A percentile compares a stretch with the other conserved stretches of the same genome.
phyloP scores from a whole-genome alignment of 2,329 filamentous ascomycete genomes.

The Phoma sp. region DNA sequence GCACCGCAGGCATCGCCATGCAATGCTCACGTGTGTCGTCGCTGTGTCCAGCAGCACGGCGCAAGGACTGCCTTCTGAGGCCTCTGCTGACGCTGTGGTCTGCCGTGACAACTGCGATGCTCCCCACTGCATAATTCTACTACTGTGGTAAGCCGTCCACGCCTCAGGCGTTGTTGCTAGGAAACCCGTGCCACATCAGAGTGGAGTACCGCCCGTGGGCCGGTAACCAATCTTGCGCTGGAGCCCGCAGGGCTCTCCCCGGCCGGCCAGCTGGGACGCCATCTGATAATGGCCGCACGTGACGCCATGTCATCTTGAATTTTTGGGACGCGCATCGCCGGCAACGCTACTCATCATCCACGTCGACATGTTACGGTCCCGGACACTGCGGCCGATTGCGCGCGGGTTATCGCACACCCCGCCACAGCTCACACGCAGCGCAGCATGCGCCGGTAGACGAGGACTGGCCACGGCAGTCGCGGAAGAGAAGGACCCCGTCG shows the following conservation, averaged over 20 bases:
- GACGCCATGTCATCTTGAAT: slow-evolving; percentile 21
- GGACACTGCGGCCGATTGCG: slow-evolving; percentile 36
- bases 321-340: slow-evolving; percentile 9
- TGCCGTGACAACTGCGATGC: not conserved
- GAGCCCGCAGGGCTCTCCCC: too few species aligned
- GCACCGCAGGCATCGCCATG: not conserved
- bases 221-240: too few species aligned
- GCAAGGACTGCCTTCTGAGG: not conserved
- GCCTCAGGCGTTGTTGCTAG: not conserved
- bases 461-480: slow-evolving; percentile 10
- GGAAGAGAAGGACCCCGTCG: slow-evolving; percentile 71
- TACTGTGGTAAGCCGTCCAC: too few species aligned
- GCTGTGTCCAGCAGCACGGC: not conserved
- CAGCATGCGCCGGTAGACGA: slow-evolving; percentile 6
- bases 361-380: slow-evolving; percentile 40
- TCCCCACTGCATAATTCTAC: not conserved
- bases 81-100: not conserved
- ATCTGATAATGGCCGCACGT: slow-evolving; percentile 9
- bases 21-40: not conserved
- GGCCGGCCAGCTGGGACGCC: not conserved
- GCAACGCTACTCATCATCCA: slow-evolving; percentile 1
- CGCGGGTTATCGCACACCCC: slow-evolving; percentile 32
- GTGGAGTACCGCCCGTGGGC: not conserved
- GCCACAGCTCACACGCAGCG: slow-evolving; percentile 14
- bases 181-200: not conserved